Evolutionary conservation across 2,329 filamentous ascomycete species (phyloP), one percentile per base, ranked within the genome.

Genomic region (Xylaria sp.): DNA sequence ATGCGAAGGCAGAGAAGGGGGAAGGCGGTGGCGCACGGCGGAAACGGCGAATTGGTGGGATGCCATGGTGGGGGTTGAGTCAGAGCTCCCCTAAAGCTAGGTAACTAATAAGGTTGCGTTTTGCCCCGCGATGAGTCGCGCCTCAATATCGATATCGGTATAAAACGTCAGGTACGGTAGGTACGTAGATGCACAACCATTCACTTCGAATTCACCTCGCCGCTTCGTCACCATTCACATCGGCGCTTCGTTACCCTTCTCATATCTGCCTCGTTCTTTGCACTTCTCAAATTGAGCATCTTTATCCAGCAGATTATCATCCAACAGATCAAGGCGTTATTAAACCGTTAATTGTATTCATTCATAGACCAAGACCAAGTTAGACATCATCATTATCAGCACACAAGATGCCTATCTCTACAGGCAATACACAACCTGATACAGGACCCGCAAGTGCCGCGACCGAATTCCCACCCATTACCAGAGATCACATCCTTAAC

Each of bases 401-500:
- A 39, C 1, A 57, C 39, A 56, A 50, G 26, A 70, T 69, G 68
- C 67, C 68, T 16, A 53, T 59, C 11, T 58, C 61, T 39, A 64
- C 66, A n/a, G n/a, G n/a, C 29, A 61, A 61, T 29, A 44, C 59
- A 40, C 56, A 60, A 39, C 37, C 67, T n/a, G 56, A 54, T 17
- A 26, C 62, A 20, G 48, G 47, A 20, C 48, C 61, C 37, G 53
- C 64, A 45, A 53, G 53, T 37, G 55, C 62, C 44, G 48, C 54
- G 45, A 54, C 50, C 44, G 64, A 61, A 18, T 97, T 99, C 68
- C 90, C 92, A 18, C 91, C 91, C 1, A 83, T 96, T 52, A 91
- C 87, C 26, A 89, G 87, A 69, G 84, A 88, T 43, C 93, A 99
- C 68, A 95, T 99, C 57, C 78, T 96, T 50, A 89, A 97, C 73